Base-by-base conservation (phyloP, 169 alveolate species). In the Neospora caninum region DNA sequence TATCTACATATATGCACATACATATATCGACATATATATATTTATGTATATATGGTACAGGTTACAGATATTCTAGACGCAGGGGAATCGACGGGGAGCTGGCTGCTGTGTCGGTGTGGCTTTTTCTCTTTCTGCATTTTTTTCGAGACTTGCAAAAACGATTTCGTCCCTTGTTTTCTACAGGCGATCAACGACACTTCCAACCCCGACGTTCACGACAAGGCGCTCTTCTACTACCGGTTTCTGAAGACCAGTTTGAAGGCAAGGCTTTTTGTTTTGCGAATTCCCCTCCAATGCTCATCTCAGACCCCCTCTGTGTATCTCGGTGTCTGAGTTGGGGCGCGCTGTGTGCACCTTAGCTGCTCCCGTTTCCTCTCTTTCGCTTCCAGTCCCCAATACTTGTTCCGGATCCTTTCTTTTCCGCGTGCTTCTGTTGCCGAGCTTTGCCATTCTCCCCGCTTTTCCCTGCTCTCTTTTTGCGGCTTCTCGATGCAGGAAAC, bases 201-300 rank as follows among this genome's bases (percentile, higher is more conserved):
- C 22, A 25, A 54, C 39, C 93, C 93, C 10, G 93, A 88, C 87
- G 84, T 73, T 25, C 93, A 73, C 41, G 93, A 88, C 87, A 88
- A 41, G 87, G 93, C 93, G 38, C 87, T 88, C 9, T 45, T 88
- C 70, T 88, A 88, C 87, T 88, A 88, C 87, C 93, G 93, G 10
- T 45, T 88, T 18, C 53, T 88, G 42, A 4, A 31, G 9, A 9
- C n/a, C 18, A 73, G 54, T 36, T 31, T 53, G 49, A 20, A 41
- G 92, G 92, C 43, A 20, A 88, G 73, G 25, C 25, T 9, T 64
- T 64, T 64, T 64, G 34, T 22, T 7, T 64, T n/a, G n/a, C n/a
- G n/a, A n/a, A n/a, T n/a, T n/a, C n/a, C n/a, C n/a, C n/a, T n/a
- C n/a, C n/a, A n/a, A n/a, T n/a, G n/a, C 73, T 64, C 20, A 9